Evolutionary conservation across 371 early-diverging fungal species (phyloP).

Genomic region (Mortierella sp.): DNA sequence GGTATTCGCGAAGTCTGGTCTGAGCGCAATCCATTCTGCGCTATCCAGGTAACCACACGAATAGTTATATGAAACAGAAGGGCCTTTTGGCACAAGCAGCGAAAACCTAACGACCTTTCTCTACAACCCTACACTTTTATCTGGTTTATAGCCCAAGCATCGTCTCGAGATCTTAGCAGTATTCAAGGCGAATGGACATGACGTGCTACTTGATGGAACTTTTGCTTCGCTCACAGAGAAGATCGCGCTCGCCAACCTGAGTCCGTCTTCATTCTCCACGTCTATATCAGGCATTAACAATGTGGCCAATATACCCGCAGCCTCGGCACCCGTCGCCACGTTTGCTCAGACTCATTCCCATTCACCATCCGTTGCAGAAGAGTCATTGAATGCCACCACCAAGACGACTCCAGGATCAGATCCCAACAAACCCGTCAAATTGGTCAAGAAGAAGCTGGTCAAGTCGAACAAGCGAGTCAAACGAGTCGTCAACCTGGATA

Average conservation of each 20-base stretch:
- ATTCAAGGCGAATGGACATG: constrained; percentile 61
- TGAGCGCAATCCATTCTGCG: constrained; percentile 70
- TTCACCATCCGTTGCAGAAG: constrained; percentile 14
- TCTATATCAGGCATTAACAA: constrained; percentile 43
- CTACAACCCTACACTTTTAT: background rate
- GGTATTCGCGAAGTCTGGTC: constrained; percentile 69
- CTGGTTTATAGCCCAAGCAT: constrained; percentile 58
- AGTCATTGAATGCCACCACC: constrained; percentile 14
- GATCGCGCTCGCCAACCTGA: constrained; percentile 26
- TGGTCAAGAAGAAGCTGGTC: constrained; percentile 44
- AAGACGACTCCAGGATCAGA: constrained; percentile 1
- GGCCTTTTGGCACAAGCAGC: background rate
- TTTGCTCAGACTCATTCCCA: constrained; percentile 28
- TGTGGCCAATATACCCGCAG: constrained; percentile 55
- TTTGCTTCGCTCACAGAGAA: constrained; percentile 64
- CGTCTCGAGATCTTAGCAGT: constrained; percentile 65
- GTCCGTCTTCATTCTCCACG: constrained; percentile 37
- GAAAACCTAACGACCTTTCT: background rate
- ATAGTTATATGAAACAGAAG: background rate
- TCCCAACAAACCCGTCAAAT: constrained; percentile 15
- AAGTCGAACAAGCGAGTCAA: constrained; percentile 43
- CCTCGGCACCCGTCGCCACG: constrained; percentile 42
- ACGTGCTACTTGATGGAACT: constrained; percentile 66
- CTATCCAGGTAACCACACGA: constrained; percentile 56
- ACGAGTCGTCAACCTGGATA: constrained; percentile 54